These are phyloP conservation scores for Notholithocarpus densiflorus DNA, from an alignment of 306 rosid genomes.

Conservation along the genomic window DNA sequence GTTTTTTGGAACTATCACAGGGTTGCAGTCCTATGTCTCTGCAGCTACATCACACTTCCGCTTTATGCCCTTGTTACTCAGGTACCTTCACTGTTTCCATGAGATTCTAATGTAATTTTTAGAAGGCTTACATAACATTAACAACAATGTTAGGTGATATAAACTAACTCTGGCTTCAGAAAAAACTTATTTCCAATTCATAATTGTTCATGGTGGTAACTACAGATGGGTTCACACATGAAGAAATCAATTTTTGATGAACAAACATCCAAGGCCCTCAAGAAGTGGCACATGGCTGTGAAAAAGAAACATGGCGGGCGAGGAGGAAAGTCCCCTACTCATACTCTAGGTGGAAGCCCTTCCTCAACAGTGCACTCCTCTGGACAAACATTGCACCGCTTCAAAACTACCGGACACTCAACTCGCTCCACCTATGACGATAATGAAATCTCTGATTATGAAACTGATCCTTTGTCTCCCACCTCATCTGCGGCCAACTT, in stretches of 20 bases:
- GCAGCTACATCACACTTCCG: constrained; percentile 93
- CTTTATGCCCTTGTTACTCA: constrained; percentile 87
- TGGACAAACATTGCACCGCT: constrained; percentile 60
- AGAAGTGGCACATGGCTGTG: constrained; percentile 72
- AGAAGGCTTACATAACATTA: neutral
- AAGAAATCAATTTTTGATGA: constrained; percentile 79
- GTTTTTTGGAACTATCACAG: constrained; percentile 32
- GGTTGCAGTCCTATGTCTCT: constrained; percentile 50
- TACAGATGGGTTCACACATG: constrained; percentile 88
- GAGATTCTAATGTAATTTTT: neutral
- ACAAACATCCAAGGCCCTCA: constrained; percentile 77
- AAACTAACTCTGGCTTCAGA: neutral
- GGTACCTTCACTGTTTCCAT: constrained; percentile 36
- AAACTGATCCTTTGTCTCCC: constrained; percentile 36
- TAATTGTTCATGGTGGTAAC: neutral
- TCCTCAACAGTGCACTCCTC: constrained; percentile 30
- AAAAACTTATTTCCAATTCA: neutral
- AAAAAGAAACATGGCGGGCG: constrained; percentile 51
- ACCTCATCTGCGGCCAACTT: constrained; percentile 16
- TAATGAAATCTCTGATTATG: constrained; percentile 37
- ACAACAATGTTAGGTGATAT: neutral
- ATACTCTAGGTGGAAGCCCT: constrained; percentile 43
- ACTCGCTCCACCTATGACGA: constrained; percentile 39
- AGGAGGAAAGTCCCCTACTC: constrained; percentile 38
- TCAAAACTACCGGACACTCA: constrained; percentile 71